Evolutionary conservation across 768 basidiomycete species (phyloP), one percentile per base, ranked within the genome.

Genomic region (Auricularia sp.): DNA sequence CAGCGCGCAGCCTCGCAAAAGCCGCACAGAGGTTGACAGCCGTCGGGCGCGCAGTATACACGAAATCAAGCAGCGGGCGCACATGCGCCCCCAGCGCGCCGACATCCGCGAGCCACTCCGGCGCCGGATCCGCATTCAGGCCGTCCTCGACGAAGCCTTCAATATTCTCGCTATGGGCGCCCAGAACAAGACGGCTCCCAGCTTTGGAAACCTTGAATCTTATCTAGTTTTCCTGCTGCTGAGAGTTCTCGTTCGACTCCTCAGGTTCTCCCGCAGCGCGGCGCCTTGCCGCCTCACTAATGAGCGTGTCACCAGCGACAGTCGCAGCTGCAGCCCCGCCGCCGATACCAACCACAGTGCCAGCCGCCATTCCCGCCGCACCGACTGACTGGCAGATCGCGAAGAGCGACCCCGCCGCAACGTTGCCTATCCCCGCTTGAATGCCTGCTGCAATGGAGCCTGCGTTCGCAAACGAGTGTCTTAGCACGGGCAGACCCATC

Each of bases 1-100:
- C 76, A 16, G 77, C 76, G 6, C 80, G 74, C 44, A 98, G 82
- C 21, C 94, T 83, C 21, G 86, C 82, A 58, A 87, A 91, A 6
- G 93, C 94, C 56, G 88, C 89, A 11, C 91, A 86, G 24, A 98
- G 88, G 76, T 98, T 98, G 69, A 98, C 95, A 5, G 95, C 95
- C 0, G 95, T 98, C 16, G 96, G 95, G n/a, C 95, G 84, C 2
- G 95, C 89, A 1, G 87, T 91, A 73, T 83, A 87, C 13, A 98
- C 82, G 74, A 84, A 88, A 47, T 85, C 82, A 58, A 94, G 80
- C 54, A 85, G 79, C 0, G 81, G 79, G 47, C 78, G 72, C 67
- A 95, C 73, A 73, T 90, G 78, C 0, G 74, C 73, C 62, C 79
- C 76, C 36, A 97, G 77, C 2, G 78, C 73, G 2, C 76, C 73